Conservation (phyloP, 495 filamentous ascomycete species). For the Tuber indicum region DNA sequence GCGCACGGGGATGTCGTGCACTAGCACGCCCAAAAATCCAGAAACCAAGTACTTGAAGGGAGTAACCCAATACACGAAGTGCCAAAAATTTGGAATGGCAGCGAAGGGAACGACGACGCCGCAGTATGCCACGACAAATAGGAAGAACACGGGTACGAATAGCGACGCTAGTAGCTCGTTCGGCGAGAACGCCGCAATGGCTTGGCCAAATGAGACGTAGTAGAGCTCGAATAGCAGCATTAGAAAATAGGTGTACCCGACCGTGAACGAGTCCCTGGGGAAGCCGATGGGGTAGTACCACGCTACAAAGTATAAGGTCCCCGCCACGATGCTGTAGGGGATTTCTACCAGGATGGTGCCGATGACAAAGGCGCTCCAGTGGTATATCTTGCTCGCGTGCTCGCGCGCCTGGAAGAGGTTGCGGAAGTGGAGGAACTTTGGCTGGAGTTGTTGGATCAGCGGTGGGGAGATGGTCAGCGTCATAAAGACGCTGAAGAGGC, state of each 20-base stretch:
- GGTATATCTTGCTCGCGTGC: slow-evolving; percentile 61
- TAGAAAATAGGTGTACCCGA: slow-evolving; percentile 30
- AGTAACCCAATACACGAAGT: slow-evolving; percentile 65
- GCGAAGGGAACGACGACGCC: slow-evolving; percentile 57
- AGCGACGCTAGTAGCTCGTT: slow-evolving; percentile 66
- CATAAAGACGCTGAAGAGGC: slow-evolving; percentile 45
- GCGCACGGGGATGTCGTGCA: slow-evolving; percentile 51
- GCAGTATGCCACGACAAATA: slow-evolving; percentile 58
- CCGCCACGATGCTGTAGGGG: slow-evolving; percentile 60
- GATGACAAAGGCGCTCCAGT: slow-evolving; percentile 64
- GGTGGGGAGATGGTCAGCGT: slow-evolving; percentile 46
- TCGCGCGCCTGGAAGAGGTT: slow-evolving; percentile 66
- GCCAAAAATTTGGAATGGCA: slow-evolving; percentile 56
- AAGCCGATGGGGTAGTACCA: slow-evolving; percentile 57
- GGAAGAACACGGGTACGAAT: slow-evolving; percentile 60
- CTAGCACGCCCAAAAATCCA: slow-evolving; percentile 51
- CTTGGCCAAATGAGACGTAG: slow-evolving; percentile 67
- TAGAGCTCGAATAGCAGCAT: slow-evolving; percentile 65
- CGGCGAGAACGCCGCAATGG: slow-evolving; percentile 65
- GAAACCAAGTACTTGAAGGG: slow-evolving; percentile 61
- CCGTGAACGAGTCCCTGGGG: slow-evolving; percentile 36
- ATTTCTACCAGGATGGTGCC: slow-evolving; percentile 66
- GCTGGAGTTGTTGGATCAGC: slow-evolving; percentile 56
- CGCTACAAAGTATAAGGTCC: slow-evolving; percentile 53
- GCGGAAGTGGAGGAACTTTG: slow-evolving; percentile 60